Evolutionary conservation across 805 yeast species (phyloP), one percentile per base, ranked within the genome.

Genomic region (Cyberlindnera maritima): DNA sequence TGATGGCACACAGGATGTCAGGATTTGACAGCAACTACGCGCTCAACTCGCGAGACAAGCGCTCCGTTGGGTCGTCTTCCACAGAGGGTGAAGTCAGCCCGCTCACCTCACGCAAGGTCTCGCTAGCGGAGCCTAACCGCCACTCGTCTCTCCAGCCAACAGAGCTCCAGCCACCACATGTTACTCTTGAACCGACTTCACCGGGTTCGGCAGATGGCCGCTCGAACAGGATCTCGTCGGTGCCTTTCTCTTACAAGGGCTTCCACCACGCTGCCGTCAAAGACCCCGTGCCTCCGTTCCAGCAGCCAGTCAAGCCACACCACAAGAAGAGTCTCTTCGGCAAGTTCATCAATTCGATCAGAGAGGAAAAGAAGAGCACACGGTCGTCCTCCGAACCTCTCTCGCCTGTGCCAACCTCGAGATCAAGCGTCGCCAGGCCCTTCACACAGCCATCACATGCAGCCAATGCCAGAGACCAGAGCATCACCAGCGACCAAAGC

Each of bases 221-320:
- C 23, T 20, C 32, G 13, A 39, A 42, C 29, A 34, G 46, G n/a
- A 21, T 52, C 3, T 35, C 47, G 23, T 52, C 51, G 14, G 47
- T 61, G n/a, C 57, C 66, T 0, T 20, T 41, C 11, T 45, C 61
- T 1, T 63, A 64, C 44, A 55, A 53, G 35, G 70, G 70, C 2
- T 63, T 67, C 53, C 65, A 64, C 35, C 58, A 60, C 11, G 47
- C 52, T 2, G 58, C 50, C 5, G 46, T 39, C 28, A 53, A 53
- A 17, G 61, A 62, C 19, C 68, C 69, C 15, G 59, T 70, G 3
- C 80, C 81, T 1, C 80, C 81, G 3, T 65, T 74, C 38, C 53
- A 63, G 19, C 75, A 70, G n/a, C 80, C 80, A 1, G 71, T 76
- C 25, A 75, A 74, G 50, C 80, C 80, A 0, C 65, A 50, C 38